A percentile compares a stretch with the other conserved stretches of the same genome.
These are phyloP conservation scores for Chalaropsis thielavioides DNA, from an alignment of 2,329 filamentous ascomycete genomes.

Conservation along the genomic window DNA sequence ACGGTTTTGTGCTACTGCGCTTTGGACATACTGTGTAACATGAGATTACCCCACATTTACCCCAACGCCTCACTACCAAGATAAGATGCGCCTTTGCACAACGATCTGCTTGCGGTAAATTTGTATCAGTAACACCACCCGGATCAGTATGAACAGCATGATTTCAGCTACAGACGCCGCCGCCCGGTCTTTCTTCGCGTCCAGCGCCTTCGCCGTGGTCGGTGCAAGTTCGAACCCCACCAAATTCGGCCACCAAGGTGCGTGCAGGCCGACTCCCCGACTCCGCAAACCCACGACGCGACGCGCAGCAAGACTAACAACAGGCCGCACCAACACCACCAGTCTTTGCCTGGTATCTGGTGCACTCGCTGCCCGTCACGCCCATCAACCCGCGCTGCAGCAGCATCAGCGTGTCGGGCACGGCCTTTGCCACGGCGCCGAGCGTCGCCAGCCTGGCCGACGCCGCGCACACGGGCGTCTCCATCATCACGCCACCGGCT, in stretches of 20 bases:
- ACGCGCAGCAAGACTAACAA: too few species aligned
- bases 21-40: not conserved
- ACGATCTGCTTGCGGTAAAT: not conserved
- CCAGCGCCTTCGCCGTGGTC: constrained; percentile 70
- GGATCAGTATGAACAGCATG: not conserved
- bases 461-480: constrained; percentile 59
- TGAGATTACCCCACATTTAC: not conserved
- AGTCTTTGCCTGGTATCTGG: constrained; percentile 86
- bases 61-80: not conserved
- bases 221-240: constrained; percentile 71
- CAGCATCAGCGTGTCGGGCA: constrained; percentile 42
- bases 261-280: constrained; percentile 19
- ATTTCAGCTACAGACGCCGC: constrained; percentile 43
- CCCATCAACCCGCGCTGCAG: constrained; percentile 66
- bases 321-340: constrained; percentile 12
- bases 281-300: not conserved
- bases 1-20: not conserved
- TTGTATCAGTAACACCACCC: not conserved
- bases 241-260: constrained; percentile 85
- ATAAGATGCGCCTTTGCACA: not conserved
- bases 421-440: constrained; percentile 45
- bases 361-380: constrained; percentile 58
- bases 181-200: constrained; percentile 66
- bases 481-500: constrained; percentile 72
- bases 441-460: constrained; percentile 50